A percentile compares a stretch with the other conserved stretches of the same genome.
These are phyloP conservation scores for Epichloe aotearoae DNA, from an alignment of 2,329 filamentous ascomycete species.

Conservation along the genomic window DNA sequence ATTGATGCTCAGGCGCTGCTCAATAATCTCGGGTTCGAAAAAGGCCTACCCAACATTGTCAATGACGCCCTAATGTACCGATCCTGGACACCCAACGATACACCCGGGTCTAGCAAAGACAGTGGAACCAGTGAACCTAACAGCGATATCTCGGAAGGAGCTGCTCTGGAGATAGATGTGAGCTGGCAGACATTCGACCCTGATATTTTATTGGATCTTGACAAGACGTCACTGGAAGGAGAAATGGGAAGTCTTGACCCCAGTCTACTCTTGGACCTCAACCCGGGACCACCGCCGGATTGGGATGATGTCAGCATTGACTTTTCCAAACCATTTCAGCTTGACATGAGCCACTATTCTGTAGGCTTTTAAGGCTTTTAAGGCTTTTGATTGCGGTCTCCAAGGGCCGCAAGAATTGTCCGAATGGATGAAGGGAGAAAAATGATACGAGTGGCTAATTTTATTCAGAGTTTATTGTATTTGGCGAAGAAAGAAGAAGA, in stretches of 20 bases:
- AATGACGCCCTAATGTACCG: constrained; percentile 41
- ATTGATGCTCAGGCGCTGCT: constrained; percentile 36
- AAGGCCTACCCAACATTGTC: constrained; percentile 30
- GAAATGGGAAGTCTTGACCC: constrained; percentile 16
- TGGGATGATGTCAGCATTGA: constrained; percentile 40
- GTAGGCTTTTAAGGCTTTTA: constrained; percentile 15
- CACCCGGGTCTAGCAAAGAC: constrained; percentile 51
- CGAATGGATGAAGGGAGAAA: too few relatives aligned
- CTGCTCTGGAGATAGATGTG: constrained; percentile 38
- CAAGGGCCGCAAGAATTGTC: too few relatives aligned
- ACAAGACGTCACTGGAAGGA: constrained; percentile 17
- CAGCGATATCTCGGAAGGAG: constrained; percentile 46
- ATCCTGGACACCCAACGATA: constrained; percentile 47
- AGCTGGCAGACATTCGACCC: constrained; percentile 37
- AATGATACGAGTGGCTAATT: too few relatives aligned
- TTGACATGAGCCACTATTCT: constrained; percentile 31
- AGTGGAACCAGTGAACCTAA: constrained; percentile 45
- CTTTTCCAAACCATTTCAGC: constrained; percentile 38
- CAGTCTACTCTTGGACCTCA: constrained; percentile 15
- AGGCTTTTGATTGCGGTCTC: constrained; percentile 2
- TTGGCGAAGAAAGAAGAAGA: too few relatives aligned
- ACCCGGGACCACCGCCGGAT: constrained; percentile 14
- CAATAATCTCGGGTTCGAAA: constrained; percentile 21
- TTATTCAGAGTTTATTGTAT: too few relatives aligned
- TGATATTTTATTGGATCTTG: constrained; percentile 30